These are phyloP conservation scores for Trypanosoma caninum DNA, from an alignment of 208 protist species.

Conservation along the genomic window DNA sequence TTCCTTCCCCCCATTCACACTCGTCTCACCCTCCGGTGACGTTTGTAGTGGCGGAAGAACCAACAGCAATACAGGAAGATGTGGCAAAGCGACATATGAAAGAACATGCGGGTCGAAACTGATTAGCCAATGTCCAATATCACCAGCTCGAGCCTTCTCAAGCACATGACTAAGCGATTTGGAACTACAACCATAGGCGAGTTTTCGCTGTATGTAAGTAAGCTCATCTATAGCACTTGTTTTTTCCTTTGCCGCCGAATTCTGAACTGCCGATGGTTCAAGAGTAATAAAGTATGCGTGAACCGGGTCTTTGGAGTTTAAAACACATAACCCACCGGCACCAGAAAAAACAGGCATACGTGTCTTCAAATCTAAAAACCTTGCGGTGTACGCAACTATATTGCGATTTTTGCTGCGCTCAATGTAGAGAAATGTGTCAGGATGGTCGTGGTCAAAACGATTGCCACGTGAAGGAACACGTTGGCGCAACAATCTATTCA, in stretches of 20 bases:
- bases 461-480: conserved; percentile 38
- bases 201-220: conserved; percentile 60
- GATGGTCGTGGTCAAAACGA: conserved; percentile 66
- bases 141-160: not conserved
- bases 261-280: conserved; percentile 54
- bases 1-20: not conserved
- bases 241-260: conserved; percentile 32
- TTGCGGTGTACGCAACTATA: conserved; percentile 70
- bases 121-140: conserved; percentile 25
- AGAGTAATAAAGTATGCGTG: conserved; percentile 76
- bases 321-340: conserved; percentile 18
- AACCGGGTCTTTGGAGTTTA: conserved; percentile 43
- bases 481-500: conserved; percentile 34
- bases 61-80: conserved; percentile 50
- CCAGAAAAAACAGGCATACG: conserved; percentile 8
- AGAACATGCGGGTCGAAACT: conserved; percentile 37
- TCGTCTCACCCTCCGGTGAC: not conserved
- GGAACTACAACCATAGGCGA: conserved; percentile 73
- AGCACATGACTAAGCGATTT: conserved; percentile 12
- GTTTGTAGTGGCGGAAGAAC: conserved; percentile 23
- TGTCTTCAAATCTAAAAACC: conserved; percentile 3
- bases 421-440: conserved; percentile 82
- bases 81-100: conserved; percentile 67
- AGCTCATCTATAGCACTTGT: conserved; percentile 55
- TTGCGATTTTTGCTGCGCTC: conserved; percentile 75